Evolutionary conservation across 148 eudicot species (phyloP), one percentile per base, ranked within the genome.

Genomic region (Agrostemma githago): DNA sequence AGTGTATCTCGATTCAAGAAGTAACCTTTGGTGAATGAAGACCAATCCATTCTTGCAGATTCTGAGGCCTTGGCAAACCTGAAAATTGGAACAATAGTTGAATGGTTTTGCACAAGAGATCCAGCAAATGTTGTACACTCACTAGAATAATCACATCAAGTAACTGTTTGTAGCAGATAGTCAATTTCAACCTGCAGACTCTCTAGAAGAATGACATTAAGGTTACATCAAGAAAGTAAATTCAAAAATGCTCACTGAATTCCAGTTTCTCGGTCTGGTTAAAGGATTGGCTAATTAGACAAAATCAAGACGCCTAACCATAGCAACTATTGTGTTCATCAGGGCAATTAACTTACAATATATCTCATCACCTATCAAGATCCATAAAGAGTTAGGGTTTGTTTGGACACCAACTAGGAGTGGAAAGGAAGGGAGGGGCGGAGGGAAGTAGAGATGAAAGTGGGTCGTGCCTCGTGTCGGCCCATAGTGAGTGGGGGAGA

Each of bases 21-120:
- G 88, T 87, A 95, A 66, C 99, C 99, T 86, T 95, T 95, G 7
- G 96, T 95, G 89, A 92, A 95, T n/a, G 86, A 71, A n/a, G 96
- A 87, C 99, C 97, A 95, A 83, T 95, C 99, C 89, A 83, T 90
- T 72, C 90, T 84, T 66, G 96, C 97, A 85, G 97, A 82, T 75
- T 88, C 96, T 5, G 99, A 91, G 69, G 89, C 97, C 78, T 89
- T 90, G 57, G 99, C 99, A 87, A 92, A 95, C 68, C 97, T 94
- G 86, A 26, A 39, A 40, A 62, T 2, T 39, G 9, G 43, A 4
- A 44, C 5, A 15, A 20, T 72, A 62, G 67, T 19, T 19, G 15
- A 70, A 61, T 12, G 3, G 20, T 40, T 65, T 39, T 40, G 41
- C 34, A 6, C 1, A 62, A 42, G 8, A 16, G 0, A 38, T n/a